Evolutionary conservation across 371 early-diverging fungal genomes (phyloP).

Genomic region (Haplosporangium sp.): DNA sequence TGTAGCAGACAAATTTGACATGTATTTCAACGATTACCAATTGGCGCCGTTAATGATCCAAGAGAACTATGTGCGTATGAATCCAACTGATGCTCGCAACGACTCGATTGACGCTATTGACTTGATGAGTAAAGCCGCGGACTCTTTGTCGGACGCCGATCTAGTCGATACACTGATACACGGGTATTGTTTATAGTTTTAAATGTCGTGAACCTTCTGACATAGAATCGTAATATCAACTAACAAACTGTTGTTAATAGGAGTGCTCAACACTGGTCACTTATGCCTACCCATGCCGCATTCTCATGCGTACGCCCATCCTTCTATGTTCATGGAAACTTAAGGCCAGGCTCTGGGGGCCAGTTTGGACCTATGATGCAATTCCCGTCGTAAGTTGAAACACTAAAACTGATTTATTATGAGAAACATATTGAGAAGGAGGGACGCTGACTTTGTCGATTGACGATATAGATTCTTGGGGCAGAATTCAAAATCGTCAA

Average conservation of each 20-base stretch:
- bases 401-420: background rate
- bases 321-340: conserved; percentile 76
- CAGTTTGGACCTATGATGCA: conserved; percentile 45
- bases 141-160: conserved; percentile 92
- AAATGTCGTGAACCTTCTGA: background rate
- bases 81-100: conserved; percentile 35
- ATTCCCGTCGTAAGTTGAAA: conserved; percentile 26
- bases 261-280: conserved; percentile 80
- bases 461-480: conserved; percentile 90
- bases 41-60: conserved; percentile 95
- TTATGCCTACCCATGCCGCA: conserved; percentile 94
- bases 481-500: conserved; percentile 88
- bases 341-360: conserved; percentile 55
- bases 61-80: conserved; percentile 70
- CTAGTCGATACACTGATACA: conserved; percentile 86
- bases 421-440: background rate
- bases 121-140: conserved; percentile 85
- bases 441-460: background rate
- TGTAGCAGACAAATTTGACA: conserved; percentile 85
- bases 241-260: conserved; percentile 11
- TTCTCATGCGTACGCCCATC: conserved; percentile 93
- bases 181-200: conserved; percentile 61
- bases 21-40: conserved; percentile 95
- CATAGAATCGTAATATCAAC: background rate
- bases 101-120: conserved; percentile 59